A percentile compares a stretch with the other conserved stretches of the same genome.
These are phyloP conservation scores for Hortiboletus campestris DNA, from an alignment of 768 basidiomycete species.

Conservation along the genomic window DNA sequence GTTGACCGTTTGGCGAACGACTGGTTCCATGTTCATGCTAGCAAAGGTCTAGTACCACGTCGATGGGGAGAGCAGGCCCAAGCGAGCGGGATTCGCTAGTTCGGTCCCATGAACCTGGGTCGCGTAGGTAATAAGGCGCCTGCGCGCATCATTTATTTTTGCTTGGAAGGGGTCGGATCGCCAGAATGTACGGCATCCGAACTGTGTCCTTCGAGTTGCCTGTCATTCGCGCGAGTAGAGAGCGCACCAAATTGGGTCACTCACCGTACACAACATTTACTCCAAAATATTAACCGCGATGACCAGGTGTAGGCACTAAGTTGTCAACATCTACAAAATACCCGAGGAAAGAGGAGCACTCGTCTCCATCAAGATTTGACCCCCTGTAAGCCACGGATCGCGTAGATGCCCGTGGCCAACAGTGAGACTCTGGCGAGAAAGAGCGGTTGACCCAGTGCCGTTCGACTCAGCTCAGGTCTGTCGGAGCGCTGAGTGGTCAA, in stretches of 20 bases:
- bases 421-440: background rate
- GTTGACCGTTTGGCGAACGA: background rate
- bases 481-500: background rate
- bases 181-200: slow-evolving; percentile 13
- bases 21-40: slow-evolving; percentile 5
- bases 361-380: too few relatives aligned
- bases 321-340: background rate
- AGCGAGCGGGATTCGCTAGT: background rate
- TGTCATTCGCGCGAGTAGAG: background rate
- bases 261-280: background rate
- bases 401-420: background rate
- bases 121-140: slow-evolving; percentile 5
- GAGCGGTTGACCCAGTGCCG: background rate
- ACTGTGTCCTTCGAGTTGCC: background rate
- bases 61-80: background rate
- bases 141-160: background rate
- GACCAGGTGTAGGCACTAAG: background rate
- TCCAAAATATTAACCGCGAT: background rate
- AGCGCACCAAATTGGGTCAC: background rate
- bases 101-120: slow-evolving; percentile 7
- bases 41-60: background rate
- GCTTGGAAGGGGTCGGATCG: background rate
- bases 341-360: too few relatives aligned
- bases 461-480: background rate
- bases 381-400: background rate